These are phyloP conservation scores for Raffaelea arxii DNA, from an alignment of 2,329 filamentous ascomycete genomes.

Conservation along the genomic window DNA sequence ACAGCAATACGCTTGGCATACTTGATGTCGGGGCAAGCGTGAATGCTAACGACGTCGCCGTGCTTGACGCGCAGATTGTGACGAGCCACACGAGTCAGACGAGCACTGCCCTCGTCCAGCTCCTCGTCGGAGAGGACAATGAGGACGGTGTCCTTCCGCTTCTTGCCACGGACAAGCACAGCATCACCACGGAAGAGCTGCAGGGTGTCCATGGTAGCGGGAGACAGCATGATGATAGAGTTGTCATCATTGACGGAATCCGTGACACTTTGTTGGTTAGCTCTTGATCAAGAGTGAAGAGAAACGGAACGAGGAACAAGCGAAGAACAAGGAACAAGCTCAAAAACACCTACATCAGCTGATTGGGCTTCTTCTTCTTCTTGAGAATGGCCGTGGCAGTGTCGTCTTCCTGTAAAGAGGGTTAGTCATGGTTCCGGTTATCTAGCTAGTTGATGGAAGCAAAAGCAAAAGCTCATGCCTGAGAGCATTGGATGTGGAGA, in stretches of 20 bases:
- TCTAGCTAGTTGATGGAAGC: not conserved
- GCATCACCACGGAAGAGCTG: constrained; percentile 98
- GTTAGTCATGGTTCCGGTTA: not conserved
- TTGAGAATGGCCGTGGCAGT: constrained; percentile 94
- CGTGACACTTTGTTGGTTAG: constrained; percentile 59
- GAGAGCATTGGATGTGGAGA: no score
- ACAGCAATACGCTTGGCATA: constrained; percentile 99
- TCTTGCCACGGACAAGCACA: constrained; percentile 97
- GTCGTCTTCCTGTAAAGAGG: constrained; percentile 63
- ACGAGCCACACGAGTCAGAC: constrained; percentile 96
- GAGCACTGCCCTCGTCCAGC: constrained; percentile 90
- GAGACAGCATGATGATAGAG: constrained; percentile 95
- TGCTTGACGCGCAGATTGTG: constrained; percentile 99
- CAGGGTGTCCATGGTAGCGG: constrained; percentile 97
- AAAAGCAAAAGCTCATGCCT: constrained; percentile 23
- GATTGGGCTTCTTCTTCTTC: constrained; percentile 99
- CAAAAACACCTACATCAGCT: constrained; percentile 62
- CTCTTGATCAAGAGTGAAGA: no score
- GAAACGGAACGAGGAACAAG: no score
- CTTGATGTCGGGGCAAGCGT: constrained; percentile 99
- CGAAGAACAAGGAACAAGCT: not conserved
- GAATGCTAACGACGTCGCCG: constrained; percentile 93
- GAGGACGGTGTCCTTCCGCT: constrained; percentile 97
- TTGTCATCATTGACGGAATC: constrained; percentile 99
- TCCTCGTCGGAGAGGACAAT: constrained; percentile 98